Conservation (phyloP, 352 stramenopile genomes). For the Globisporangium viniferum region DNA sequence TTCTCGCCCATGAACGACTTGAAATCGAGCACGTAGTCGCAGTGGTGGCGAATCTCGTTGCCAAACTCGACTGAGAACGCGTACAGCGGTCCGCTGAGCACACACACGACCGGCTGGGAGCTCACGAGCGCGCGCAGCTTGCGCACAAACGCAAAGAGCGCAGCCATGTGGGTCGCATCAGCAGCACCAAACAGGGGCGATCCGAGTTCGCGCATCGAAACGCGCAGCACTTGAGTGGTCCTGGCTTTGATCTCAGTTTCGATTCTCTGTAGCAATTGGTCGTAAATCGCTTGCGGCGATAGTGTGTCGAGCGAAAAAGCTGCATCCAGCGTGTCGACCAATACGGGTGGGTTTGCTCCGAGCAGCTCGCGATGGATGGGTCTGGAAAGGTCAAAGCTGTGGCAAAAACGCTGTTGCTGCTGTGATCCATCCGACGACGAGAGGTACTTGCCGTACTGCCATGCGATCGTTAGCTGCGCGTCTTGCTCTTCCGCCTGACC, state of each 20-base stretch:
- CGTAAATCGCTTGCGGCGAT: slow-evolving; percentile 23
- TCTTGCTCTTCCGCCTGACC: slow-evolving; percentile 11
- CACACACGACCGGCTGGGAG: slow-evolving; percentile 22
- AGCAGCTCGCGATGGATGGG: slow-evolving; percentile 52
- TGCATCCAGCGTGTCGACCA: slow-evolving; percentile 22
- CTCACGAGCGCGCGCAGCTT: slow-evolving; percentile 26
- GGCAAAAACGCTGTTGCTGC: slow-evolving; percentile 47
- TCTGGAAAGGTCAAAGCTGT: slow-evolving; percentile 71
- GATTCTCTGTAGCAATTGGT: slow-evolving; percentile 24
- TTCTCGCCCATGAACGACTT: slow-evolving; percentile 55
- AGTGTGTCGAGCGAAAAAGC: background rate
- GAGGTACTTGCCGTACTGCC: slow-evolving; percentile 74
- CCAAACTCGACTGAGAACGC: slow-evolving; percentile 27
- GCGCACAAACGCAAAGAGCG: slow-evolving; percentile 38
- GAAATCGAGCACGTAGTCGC: slow-evolving; percentile 60
- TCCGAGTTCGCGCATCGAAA: slow-evolving; percentile 43
- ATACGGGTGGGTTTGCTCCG: slow-evolving; percentile 32
- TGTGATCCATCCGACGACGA: slow-evolving; percentile 5
- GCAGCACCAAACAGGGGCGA: slow-evolving; percentile 36
- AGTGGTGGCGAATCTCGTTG: slow-evolving; percentile 46
- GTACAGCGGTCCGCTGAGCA: slow-evolving; percentile 26
- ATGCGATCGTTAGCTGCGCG: slow-evolving; percentile 54
- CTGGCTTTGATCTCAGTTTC: slow-evolving; percentile 15
- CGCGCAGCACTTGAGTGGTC: slow-evolving; percentile 31
- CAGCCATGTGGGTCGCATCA: slow-evolving; percentile 35